Percentiles rank a stretch among this genome's conserved stretches.
These are phyloP conservation scores for Aspergillus sclerotioniger DNA, from an alignment of 495 filamentous ascomycete species.

Conservation along the genomic window DNA sequence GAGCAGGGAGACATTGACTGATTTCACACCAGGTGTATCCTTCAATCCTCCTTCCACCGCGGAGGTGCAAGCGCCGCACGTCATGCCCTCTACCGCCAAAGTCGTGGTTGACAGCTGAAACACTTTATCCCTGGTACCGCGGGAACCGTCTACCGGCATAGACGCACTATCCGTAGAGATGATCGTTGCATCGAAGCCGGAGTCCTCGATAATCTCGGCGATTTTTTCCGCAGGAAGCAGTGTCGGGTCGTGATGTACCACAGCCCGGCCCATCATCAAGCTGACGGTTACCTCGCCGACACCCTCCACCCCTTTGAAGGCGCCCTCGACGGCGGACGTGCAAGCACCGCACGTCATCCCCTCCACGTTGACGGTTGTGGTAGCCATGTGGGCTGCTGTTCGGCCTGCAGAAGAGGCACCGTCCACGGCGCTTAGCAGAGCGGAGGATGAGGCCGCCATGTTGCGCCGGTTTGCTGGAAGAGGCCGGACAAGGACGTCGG, in stretches of 20 bases:
- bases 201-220: slow-evolving; percentile 84
- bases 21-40: slow-evolving; percentile 66
- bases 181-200: slow-evolving; percentile 93
- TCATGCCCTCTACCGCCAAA: slow-evolving; percentile 93
- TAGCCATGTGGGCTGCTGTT: slow-evolving; percentile 65
- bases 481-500: slow-evolving; percentile 18
- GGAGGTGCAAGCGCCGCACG: slow-evolving; percentile 91
- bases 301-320: slow-evolving; percentile 77
- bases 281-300: slow-evolving; percentile 83
- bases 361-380: slow-evolving; percentile 83
- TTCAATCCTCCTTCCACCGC: slow-evolving; percentile 82
- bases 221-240: slow-evolving; percentile 70
- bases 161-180: slow-evolving; percentile 71
- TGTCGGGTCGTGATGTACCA: slow-evolving; percentile 81
- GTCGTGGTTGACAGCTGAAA: slow-evolving; percentile 64
- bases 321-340: slow-evolving; percentile 80
- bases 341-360: slow-evolving; percentile 97
- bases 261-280: slow-evolving; percentile 87
- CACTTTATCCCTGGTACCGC: slow-evolving; percentile 20
- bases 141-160: slow-evolving; percentile 28
- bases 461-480: slow-evolving; percentile 10
- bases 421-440: slow-evolving; percentile 21
- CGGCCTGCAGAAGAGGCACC: slow-evolving; percentile 14
- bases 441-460: slow-evolving; percentile 16
- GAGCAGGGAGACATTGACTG: slow-evolving; percentile 83